phyloP scores from a whole-genome alignment of 371 early-diverging fungal genomes.

The Mortierella sp. region DNA sequence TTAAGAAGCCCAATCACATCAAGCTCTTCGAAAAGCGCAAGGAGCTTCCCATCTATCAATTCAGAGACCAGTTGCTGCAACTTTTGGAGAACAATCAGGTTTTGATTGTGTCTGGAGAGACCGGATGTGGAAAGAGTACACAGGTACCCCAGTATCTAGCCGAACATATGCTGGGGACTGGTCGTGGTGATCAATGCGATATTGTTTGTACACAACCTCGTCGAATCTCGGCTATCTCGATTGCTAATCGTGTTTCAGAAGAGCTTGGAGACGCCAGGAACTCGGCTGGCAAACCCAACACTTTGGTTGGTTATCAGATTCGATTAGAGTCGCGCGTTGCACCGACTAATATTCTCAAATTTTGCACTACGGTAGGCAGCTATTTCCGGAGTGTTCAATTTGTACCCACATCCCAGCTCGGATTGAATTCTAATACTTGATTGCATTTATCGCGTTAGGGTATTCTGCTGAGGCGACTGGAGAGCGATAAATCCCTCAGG shows the following conservation, averaged over 20 bases:
- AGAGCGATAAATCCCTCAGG: constrained; percentile 69
- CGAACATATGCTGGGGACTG: constrained; percentile 64
- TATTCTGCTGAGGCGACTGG: constrained; percentile 78
- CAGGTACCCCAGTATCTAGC: constrained; percentile 93
- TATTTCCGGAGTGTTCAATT: background rate
- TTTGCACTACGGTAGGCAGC: constrained; percentile 70
- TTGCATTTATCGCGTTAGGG: constrained; percentile 57
- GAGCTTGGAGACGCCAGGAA: constrained; percentile 78
- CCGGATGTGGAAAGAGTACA: constrained; percentile 96
- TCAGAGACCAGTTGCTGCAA: constrained; percentile 67
- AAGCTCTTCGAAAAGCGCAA: constrained; percentile 67
- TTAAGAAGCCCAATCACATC: constrained; percentile 52
- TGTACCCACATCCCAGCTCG: background rate
- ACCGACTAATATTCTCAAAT: constrained; percentile 71
- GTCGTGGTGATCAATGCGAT: constrained; percentile 60
- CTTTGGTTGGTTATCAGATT: constrained; percentile 89
- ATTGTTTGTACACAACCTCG: constrained; percentile 97
- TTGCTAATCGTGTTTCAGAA: constrained; percentile 89
- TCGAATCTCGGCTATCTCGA: constrained; percentile 93
- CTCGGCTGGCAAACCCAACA: constrained; percentile 61
- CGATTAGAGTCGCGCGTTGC: constrained; percentile 76
- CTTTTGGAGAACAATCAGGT: constrained; percentile 71
- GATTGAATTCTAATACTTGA: background rate
- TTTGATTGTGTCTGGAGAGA: constrained; percentile 89
- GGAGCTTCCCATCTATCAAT: constrained; percentile 71